Evolutionary conservation across 1,284 basidiomycete genomes (phyloP).

Genomic region (Heterobasidion irregulare): DNA sequence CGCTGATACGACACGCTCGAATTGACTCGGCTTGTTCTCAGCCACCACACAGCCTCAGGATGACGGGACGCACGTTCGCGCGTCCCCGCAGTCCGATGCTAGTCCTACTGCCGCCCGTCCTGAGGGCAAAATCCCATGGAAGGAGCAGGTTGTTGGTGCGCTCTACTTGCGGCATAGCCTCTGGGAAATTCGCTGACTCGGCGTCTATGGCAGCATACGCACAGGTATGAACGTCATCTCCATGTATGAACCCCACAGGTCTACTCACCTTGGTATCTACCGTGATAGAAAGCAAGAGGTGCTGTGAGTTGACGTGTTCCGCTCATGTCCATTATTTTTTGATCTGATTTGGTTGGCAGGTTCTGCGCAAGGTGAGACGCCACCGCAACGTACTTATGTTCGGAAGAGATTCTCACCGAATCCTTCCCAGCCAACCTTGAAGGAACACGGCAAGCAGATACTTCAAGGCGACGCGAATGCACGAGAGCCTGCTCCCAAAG

Average conservation of each 20-base stretch:
- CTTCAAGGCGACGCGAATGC: slow-evolving; percentile 29
- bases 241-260: too few relatives aligned
- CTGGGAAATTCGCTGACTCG: too few relatives aligned
- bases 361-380: slow-evolving; percentile 9
- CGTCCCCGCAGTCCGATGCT: not conserved
- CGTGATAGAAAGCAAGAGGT: slow-evolving; percentile 8
- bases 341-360: not conserved
- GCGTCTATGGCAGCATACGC: not conserved
- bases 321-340: not conserved
- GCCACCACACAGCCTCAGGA: slow-evolving; percentile 1
- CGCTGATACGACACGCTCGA: too few relatives aligned
- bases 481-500: slow-evolving; percentile 11
- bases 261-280: too few relatives aligned
- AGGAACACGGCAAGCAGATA: slow-evolving; percentile 40
- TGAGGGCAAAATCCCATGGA: slow-evolving; percentile 6
- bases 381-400: not conserved
- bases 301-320: slow-evolving; percentile 5
- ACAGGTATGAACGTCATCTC: not conserved
- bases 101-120: not conserved
- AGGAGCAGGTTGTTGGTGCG: slow-evolving; percentile 11
- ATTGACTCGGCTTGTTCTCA: not conserved
- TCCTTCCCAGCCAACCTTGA: slow-evolving; percentile 18
- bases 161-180: not conserved
- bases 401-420: not conserved
- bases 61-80: slow-evolving; percentile 1